Percentiles rank a stretch among this genome's conserved stretches.
Conservation (phyloP, 768 basidiomycete genomes). For the Amanita thiersii region DNA sequence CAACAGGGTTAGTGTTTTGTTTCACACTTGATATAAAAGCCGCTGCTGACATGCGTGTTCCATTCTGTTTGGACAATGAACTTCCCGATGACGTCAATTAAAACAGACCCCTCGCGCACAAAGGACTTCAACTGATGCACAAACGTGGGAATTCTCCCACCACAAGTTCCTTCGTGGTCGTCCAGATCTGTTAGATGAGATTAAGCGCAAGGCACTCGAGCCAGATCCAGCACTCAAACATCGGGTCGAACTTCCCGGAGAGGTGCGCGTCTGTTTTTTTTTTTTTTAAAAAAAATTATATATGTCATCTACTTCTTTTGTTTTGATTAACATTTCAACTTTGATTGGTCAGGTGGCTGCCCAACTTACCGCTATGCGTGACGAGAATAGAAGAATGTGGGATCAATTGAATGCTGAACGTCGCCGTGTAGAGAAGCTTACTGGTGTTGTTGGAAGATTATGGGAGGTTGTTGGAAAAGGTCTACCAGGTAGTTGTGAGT, state of each 20-base stretch:
- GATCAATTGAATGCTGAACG: conserved; percentile 47
- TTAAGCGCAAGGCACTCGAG: conserved; percentile 80
- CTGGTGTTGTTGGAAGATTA: conserved; percentile 46
- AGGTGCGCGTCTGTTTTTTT: conserved; percentile 36
- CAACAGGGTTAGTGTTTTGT: conserved; percentile 53
- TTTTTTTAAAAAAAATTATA: too few relatives aligned
- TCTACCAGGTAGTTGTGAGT: conserved; percentile 48
- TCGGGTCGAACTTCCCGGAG: conserved; percentile 74
- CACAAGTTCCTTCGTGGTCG: conserved; percentile 78
- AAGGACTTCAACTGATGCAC: conserved; percentile 70
- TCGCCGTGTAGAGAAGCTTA: conserved; percentile 53
- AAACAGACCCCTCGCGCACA: conserved; percentile 73
- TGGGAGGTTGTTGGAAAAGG: conserved; percentile 55
- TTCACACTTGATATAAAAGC: conserved; percentile 3
- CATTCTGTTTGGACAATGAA: background rate
- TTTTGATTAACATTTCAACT: background rate
- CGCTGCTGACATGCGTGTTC: conserved; percentile 4
- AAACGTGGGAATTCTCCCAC: conserved; percentile 88
- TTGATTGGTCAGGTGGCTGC: conserved; percentile 37
- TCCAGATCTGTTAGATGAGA: conserved; percentile 75
- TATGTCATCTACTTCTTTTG: too few relatives aligned
- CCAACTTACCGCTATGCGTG: conserved; percentile 61
- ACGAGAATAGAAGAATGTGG: conserved; percentile 62
- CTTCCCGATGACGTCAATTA: conserved; percentile 4
- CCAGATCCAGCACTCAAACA: conserved; percentile 66